phyloP scores from a whole-genome alignment of 352 stramenopile genomes.

The Phytophthora nicotianae region DNA sequence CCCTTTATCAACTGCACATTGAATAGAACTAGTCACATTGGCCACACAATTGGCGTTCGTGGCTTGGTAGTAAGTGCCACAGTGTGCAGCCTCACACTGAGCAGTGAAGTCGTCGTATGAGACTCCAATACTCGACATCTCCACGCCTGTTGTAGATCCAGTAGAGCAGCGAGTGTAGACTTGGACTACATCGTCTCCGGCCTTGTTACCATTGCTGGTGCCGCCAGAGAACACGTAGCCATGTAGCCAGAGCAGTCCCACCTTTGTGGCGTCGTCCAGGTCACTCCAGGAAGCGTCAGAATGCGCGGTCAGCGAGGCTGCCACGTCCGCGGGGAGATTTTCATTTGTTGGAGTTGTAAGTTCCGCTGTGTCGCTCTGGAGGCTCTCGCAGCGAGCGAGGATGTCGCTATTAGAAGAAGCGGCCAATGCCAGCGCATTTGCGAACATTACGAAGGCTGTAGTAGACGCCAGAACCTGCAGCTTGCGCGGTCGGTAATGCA shows the following conservation, averaged over 20 bases:
- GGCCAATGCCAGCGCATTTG: slow-evolving; percentile 2
- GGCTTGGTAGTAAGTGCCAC: slow-evolving; percentile 41
- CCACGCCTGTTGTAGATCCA: slow-evolving; percentile 10
- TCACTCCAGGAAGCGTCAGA: slow-evolving; percentile 31
- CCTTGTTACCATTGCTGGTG: slow-evolving; percentile 22
- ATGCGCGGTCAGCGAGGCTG: slow-evolving; percentile 22
- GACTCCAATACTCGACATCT: slow-evolving; percentile 44
- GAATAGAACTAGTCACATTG: slow-evolving; percentile 24
- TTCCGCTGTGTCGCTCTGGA: slow-evolving; percentile 21
- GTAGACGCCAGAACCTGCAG: slow-evolving; percentile 21
- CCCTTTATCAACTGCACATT: slow-evolving; percentile 39
- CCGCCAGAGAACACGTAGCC: slow-evolving; percentile 49
- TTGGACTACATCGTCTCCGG: slow-evolving; percentile 25
- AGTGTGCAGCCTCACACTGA: slow-evolving; percentile 29
- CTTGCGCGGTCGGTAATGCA: slow-evolving; percentile 16
- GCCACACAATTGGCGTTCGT: slow-evolving; percentile 39
- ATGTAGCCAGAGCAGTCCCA: slow-evolving; percentile 52
- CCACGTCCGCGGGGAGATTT: slow-evolving; percentile 27
- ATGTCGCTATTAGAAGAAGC: slow-evolving; percentile 23
- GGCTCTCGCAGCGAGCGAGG: slow-evolving; percentile 26
- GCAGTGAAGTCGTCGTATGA: slow-evolving; percentile 32
- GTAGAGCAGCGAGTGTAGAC: slow-evolving; percentile 48
- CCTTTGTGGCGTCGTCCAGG: slow-evolving; percentile 46
- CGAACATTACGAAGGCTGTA: slow-evolving; percentile 22
- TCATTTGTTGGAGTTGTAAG: slow-evolving; percentile 8